These are phyloP conservation scores for Daedaleopsis sinensis DNA, from an alignment of 768 basidiomycete species.

Conservation along the genomic window DNA sequence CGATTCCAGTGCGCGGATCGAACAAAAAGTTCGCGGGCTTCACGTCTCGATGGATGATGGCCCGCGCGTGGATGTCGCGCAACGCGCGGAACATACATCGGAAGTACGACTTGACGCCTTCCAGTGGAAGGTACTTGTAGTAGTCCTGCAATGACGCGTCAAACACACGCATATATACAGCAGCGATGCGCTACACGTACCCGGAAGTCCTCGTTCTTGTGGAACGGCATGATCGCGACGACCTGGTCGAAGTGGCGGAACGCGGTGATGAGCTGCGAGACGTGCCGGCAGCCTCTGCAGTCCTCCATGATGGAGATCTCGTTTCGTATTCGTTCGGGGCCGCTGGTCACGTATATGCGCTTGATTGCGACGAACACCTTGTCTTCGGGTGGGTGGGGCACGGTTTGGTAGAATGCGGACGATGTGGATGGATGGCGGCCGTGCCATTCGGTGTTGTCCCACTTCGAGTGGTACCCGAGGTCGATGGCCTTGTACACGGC, in stretches of 20 bases:
- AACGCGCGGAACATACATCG: conserved; percentile 89
- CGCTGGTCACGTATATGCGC: conserved; percentile 95
- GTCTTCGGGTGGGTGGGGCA: conserved; percentile 39
- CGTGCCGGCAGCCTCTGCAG: conserved; percentile 81
- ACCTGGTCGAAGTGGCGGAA: conserved; percentile 92
- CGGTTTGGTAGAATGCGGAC: conserved; percentile 67
- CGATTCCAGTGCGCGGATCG: conserved; percentile 80
- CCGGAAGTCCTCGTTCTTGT: conserved; percentile 90
- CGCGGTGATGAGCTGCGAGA: conserved; percentile 93
- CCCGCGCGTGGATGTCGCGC: conserved; percentile 82
- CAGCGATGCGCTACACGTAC: conserved; percentile 46
- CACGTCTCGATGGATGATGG: conserved; percentile 94
- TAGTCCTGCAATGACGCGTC: conserved; percentile 58
- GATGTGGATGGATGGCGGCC: conserved; percentile 63
- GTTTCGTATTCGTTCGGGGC: conserved; percentile 89
- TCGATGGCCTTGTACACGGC: conserved; percentile 99
- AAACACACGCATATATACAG: conserved; percentile 22
- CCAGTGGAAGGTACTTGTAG: conserved; percentile 72
- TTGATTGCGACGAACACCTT: conserved; percentile 91
- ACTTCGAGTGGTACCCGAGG: conserved; percentile 68
- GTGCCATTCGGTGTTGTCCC: conserved; percentile 77
- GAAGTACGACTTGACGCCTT: conserved; percentile 83
- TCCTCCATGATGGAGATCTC: conserved; percentile 91
- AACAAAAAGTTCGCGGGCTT: conserved; percentile 98
- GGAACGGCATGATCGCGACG: conserved; percentile 92